Percentiles rank a stretch among this genome's conserved stretches.
These are phyloP conservation scores for Phoenix roebelenii DNA, from an alignment of 176 grass and related monocot genomes.

Conservation along the genomic window DNA sequence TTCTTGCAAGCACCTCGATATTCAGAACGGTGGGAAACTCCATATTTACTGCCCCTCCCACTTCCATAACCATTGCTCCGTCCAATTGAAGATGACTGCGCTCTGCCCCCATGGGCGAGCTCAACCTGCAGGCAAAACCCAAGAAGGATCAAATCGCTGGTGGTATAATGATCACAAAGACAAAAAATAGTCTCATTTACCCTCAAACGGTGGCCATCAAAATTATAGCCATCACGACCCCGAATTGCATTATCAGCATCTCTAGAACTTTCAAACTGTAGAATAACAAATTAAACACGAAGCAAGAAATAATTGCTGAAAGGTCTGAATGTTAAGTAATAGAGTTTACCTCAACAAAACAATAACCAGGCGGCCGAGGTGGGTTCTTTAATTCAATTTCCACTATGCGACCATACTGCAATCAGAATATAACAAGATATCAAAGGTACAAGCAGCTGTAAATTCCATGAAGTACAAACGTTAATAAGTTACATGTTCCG, in stretches of 20 bases:
- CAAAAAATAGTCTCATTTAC: background rate
- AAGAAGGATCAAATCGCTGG: background rate
- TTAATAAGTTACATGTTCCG: background rate
- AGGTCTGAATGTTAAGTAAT: background rate
- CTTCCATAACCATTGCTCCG: slow-evolving; percentile 13
- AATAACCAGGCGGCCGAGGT: slow-evolving; percentile 21
- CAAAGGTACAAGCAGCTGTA: background rate
- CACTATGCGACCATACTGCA: slow-evolving; percentile 16
- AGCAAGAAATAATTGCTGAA: background rate
- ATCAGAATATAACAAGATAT: background rate
- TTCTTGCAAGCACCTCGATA: slow-evolving; percentile 6
- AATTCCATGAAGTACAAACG: background rate
- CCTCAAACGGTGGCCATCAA: slow-evolving; percentile 20
- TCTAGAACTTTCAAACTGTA: slow-evolving; percentile 15
- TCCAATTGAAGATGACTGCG: slow-evolving; percentile 11
- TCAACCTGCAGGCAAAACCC: slow-evolving; percentile 2
- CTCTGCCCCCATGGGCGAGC: slow-evolving; percentile 19
- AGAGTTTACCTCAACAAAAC: slow-evolving; percentile 21
- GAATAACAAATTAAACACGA: background rate
- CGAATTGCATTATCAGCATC: slow-evolving; percentile 17
- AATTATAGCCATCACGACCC: slow-evolving; percentile 20
- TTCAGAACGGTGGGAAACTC: slow-evolving; percentile 15
- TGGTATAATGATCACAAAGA: background rate
- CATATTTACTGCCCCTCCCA: slow-evolving; percentile 12
- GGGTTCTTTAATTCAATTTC: slow-evolving; percentile 23